Conservation (phyloP, 164 flowering plant genomes). For the Tinospora cordifolia region DNA sequence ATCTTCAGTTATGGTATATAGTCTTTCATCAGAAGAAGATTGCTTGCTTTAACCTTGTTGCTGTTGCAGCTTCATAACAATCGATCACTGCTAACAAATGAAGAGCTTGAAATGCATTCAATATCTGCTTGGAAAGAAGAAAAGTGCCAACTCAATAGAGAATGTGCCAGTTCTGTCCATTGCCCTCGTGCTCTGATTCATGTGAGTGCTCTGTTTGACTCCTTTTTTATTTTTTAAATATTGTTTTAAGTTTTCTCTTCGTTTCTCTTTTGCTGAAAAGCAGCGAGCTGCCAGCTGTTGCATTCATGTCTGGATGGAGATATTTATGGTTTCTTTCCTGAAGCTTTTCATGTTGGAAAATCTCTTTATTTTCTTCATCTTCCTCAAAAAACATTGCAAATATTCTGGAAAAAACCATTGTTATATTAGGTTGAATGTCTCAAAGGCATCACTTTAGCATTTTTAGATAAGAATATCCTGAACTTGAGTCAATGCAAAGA, state of each 20-base stretch:
- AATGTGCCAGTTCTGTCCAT: conserved; percentile 13
- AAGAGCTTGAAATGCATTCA: conserved; percentile 29
- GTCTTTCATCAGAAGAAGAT: neutral
- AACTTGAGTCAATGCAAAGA: too few species aligned
- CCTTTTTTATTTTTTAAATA: neutral
- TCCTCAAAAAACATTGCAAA: too few species aligned
- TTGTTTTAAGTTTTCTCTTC: neutral
- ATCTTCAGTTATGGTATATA: neutral
- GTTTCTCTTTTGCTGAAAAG: neutral
- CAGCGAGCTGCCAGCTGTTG: neutral
- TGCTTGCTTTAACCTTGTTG: neutral
- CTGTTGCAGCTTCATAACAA: conserved; percentile 33
- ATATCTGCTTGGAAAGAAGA: conserved; percentile 37
- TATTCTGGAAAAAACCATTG: too few species aligned
- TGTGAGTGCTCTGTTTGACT: conserved; percentile 19
- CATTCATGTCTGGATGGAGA: neutral
- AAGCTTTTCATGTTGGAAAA: too few species aligned
- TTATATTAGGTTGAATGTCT: too few species aligned
- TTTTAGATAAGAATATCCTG: too few species aligned
- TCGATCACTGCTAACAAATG: conserved; percentile 24
- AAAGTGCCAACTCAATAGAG: conserved; percentile 22
- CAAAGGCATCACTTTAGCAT: too few species aligned
- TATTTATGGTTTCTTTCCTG: neutral
- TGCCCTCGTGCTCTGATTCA: conserved; percentile 23
- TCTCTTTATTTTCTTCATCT: neutral